phyloP scores from a whole-genome alignment of 2,329 filamentous ascomycete species.

The Fusarium piperis region DNA sequence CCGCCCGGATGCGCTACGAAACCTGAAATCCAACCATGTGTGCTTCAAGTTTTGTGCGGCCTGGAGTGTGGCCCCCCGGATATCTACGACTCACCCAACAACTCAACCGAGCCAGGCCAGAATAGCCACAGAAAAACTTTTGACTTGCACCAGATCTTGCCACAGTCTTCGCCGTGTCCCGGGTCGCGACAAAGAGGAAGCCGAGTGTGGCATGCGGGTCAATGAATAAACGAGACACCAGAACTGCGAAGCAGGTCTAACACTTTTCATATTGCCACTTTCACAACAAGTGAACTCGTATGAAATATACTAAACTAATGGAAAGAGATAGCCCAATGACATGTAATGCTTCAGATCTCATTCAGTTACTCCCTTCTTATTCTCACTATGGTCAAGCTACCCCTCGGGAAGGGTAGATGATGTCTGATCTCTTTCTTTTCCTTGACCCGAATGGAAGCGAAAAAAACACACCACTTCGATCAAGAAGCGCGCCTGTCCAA shows the following conservation, averaged over 20 bases:
- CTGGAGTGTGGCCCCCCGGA: background rate
- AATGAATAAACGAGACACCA: constrained; percentile 1
- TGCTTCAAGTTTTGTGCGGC: background rate
- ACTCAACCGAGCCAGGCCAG: background rate
- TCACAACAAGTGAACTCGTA: background rate
- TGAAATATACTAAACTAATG: background rate
- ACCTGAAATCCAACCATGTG: constrained; percentile 12
- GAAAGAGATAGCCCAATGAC: background rate
- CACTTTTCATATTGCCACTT: background rate
- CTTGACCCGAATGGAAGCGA: background rate
- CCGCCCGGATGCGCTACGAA: constrained; percentile 8
- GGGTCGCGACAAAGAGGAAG: background rate
- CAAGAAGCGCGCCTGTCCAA: constrained; percentile 1
- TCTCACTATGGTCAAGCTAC: background rate
- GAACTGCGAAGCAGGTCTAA: background rate
- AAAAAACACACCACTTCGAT: constrained; percentile 11
- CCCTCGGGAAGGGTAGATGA: background rate
- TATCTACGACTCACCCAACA: constrained; percentile 11
- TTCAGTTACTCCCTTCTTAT: background rate
- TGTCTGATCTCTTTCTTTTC: background rate
- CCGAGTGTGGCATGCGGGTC: background rate
- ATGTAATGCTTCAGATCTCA: background rate
- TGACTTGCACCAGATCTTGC: constrained; percentile 8
- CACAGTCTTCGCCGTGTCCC: constrained; percentile 3
- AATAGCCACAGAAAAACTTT: constrained; percentile 2